Conservation (phyloP, 306 rosid genomes). For the Castanea mollissima region DNA sequence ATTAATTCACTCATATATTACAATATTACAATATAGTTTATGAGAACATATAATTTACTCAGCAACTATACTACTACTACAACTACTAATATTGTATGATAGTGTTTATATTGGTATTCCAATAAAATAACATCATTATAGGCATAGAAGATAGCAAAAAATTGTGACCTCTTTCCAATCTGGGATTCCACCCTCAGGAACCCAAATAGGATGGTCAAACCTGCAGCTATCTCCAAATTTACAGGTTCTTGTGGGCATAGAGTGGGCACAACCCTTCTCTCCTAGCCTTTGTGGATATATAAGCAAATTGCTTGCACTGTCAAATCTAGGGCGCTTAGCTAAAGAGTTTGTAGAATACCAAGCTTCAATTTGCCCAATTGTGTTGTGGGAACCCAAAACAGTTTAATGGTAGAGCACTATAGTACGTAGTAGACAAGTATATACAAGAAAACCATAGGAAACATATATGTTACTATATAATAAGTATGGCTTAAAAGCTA, state of each 20-base stretch:
- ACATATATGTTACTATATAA: conserved; percentile 63
- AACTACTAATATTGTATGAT: background rate
- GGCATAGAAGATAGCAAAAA: conserved; percentile 55
- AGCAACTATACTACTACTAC: conserved; percentile 2
- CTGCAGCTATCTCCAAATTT: conserved; percentile 98
- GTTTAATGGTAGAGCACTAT: conserved; percentile 91
- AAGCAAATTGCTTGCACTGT: conserved; percentile 82
- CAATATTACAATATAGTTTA: conserved; percentile 11
- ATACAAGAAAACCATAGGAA: conserved; percentile 59
- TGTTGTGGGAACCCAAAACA: conserved; percentile 67
- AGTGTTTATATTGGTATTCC: conserved; percentile 24
- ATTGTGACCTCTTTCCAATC: conserved; percentile 99
- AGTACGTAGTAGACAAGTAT: conserved; percentile 63
- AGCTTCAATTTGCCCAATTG: conserved; percentile 91
- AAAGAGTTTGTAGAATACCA: conserved; percentile 86
- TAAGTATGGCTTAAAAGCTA: conserved; percentile 55
- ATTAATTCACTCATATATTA: conserved; percentile 28
- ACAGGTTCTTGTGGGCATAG: conserved; percentile 99
- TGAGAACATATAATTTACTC: background rate
- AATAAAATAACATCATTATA: conserved; percentile 40
- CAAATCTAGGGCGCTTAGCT: conserved; percentile 95
- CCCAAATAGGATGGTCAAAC: conserved; percentile 99
- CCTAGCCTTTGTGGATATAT: conserved; percentile 98
- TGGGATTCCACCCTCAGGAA: conserved; percentile 99
- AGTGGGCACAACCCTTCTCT: conserved; percentile 98